phyloP scores from a whole-genome alignment of 176 grass and related monocot species.

The Aegilops speltoides region DNA sequence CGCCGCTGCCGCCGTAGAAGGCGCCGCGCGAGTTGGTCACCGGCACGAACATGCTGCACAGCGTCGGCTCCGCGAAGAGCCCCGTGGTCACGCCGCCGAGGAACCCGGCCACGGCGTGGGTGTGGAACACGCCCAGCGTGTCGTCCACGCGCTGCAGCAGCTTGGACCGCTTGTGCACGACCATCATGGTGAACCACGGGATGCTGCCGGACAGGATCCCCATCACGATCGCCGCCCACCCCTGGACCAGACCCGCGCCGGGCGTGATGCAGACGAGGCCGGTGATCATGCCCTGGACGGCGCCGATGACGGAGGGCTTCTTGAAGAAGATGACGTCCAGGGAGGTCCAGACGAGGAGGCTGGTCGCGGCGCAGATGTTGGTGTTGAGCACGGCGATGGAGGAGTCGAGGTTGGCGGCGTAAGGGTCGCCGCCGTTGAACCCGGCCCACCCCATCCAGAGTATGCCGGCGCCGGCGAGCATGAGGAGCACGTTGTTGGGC shows the following conservation, averaged over 20 bases:
- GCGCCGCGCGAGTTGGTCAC: constrained; percentile 69
- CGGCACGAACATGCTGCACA: constrained; percentile 65
- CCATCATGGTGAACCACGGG: constrained; percentile 98
- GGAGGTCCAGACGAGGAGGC: constrained; percentile 88
- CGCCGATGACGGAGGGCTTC: constrained; percentile 92
- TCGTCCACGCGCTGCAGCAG: constrained; percentile 82
- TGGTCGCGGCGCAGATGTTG: constrained; percentile 86
- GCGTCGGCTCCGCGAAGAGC: constrained; percentile 73
- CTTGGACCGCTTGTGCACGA: constrained; percentile 80
- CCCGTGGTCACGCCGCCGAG: constrained; percentile 74
- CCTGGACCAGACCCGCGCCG: constrained; percentile 30
- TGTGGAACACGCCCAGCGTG: constrained; percentile 93
- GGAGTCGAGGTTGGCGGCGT: constrained; percentile 74
- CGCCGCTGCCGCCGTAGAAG: constrained; percentile 69
- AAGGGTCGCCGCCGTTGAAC: constrained; percentile 94
- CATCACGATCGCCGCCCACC: constrained; percentile 84
- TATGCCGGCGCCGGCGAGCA: constrained; percentile 80
- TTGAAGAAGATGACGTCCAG: constrained; percentile 93
- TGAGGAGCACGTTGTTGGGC: constrained; percentile 88
- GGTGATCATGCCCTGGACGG: constrained; percentile 94
- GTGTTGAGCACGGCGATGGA: constrained; percentile 91
- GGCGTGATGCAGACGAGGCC: constrained; percentile 93
- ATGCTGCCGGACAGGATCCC: constrained; percentile 75
- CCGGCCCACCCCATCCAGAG: constrained; percentile 97
- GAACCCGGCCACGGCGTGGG: constrained; percentile 87